Evolutionary conservation across 768 basidiomycete genomes (phyloP).

Genomic region (Trametes cubensis): DNA sequence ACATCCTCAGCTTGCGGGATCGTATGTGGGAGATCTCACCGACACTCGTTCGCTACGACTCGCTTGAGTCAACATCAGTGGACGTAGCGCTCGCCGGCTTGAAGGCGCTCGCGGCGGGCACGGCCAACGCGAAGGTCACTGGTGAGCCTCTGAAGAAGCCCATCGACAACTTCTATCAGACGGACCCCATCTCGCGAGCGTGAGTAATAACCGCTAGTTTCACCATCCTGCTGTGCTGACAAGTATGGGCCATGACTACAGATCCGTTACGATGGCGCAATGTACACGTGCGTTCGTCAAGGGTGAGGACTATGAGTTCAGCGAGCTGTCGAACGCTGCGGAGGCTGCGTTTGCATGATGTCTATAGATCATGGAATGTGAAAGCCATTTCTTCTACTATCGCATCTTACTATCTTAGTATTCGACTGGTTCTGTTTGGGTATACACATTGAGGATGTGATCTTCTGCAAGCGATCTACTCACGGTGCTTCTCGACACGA

Average conservation of each 20-base stretch:
- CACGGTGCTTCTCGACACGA: too few relatives aligned
- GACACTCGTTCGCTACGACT: slow-evolving; percentile 82
- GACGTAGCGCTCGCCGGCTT: slow-evolving; percentile 76
- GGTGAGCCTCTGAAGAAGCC: slow-evolving; percentile 73
- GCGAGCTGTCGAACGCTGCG: slow-evolving; percentile 47
- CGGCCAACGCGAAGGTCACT: slow-evolving; percentile 57
- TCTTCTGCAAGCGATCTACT: too few relatives aligned
- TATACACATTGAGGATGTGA: neutral
- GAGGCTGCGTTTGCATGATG: slow-evolving; percentile 49
- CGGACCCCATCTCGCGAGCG: slow-evolving; percentile 93
- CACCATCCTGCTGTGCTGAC: neutral
- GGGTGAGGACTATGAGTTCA: slow-evolving; percentile 64
- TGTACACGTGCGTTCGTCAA: slow-evolving; percentile 87
- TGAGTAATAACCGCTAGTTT: slow-evolving; percentile 46
- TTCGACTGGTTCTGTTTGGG: neutral
- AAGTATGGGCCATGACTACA: slow-evolving; percentile 32
- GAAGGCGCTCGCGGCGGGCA: slow-evolving; percentile 53
- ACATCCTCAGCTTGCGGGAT: slow-evolving; percentile 79
- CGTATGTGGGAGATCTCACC: slow-evolving; percentile 98
- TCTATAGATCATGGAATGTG: slow-evolving; percentile 21
- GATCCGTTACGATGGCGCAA: slow-evolving; percentile 95
- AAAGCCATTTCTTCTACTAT: slow-evolving; percentile 2
- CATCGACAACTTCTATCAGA: slow-evolving; percentile 93
- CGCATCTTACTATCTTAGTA: neutral
- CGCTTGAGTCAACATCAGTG: slow-evolving; percentile 71